Conservation (phyloP, 257 asterid genomes). For the Fraxinus excelsior region DNA sequence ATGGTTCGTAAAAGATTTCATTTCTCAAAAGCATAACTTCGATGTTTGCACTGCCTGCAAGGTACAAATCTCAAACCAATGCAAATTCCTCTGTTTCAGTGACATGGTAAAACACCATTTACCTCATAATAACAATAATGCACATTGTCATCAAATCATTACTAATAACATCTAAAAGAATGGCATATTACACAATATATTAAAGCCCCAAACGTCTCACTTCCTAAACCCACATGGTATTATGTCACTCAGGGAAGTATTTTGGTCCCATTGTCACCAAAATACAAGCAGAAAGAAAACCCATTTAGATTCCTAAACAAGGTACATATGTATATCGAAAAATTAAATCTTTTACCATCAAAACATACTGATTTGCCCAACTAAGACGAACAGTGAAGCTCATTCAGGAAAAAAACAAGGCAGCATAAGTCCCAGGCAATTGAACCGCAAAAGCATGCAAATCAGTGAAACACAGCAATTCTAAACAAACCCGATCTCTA, state of each 20-base stretch:
- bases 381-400: neutral
- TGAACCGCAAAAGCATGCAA: slow-evolving; percentile 5
- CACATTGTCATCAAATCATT: slow-evolving; percentile 19
- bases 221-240: neutral
- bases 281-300: neutral
- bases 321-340: neutral
- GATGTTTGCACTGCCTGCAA: neutral
- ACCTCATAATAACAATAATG: slow-evolving; percentile 11
- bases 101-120: slow-evolving; percentile 11
- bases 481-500: slow-evolving; percentile 15
- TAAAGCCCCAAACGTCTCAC: neutral
- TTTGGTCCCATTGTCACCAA: neutral
- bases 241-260: neutral
- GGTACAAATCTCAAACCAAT: slow-evolving; percentile 9
- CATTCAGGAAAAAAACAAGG: slow-evolving; percentile 3
- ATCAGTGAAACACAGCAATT: slow-evolving; percentile 26
- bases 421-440: slow-evolving; percentile 17
- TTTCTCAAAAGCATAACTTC: neutral
- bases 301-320: neutral
- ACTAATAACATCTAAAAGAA: slow-evolving; percentile 9
- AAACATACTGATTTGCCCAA: neutral
- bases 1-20: slow-evolving; percentile 17
- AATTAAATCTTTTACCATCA: neutral
- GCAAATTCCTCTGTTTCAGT: slow-evolving; percentile 3
- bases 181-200: neutral